A percentile compares a stretch with the other conserved stretches of the same genome.
Conservation (phyloP, 306 rosid genomes). For the Urtica urens region DNA sequence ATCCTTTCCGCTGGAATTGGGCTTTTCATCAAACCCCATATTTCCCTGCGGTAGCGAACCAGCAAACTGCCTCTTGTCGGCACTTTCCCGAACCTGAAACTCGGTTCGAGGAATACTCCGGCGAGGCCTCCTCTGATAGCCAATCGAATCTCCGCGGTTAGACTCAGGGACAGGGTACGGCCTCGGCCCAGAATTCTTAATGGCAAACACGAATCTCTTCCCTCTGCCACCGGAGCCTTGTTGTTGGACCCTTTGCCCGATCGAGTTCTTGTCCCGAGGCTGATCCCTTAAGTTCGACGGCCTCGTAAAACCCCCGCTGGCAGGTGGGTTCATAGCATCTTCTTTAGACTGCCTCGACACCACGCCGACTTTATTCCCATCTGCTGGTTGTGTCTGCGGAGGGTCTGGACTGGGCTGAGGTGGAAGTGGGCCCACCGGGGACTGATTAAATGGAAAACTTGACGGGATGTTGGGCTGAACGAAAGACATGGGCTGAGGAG, state of each 20-base stretch:
- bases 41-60: slow-evolving; percentile 34
- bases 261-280: slow-evolving; percentile 35
- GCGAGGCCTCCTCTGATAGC: slow-evolving; percentile 55
- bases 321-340: slow-evolving; percentile 10
- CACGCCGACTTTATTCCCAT: slow-evolving; percentile 33
- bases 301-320: slow-evolving; percentile 34
- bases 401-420: slow-evolving; percentile 44
- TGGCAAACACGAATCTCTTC: slow-evolving; percentile 46
- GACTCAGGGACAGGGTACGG: slow-evolving; percentile 40
- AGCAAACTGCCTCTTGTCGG: slow-evolving; percentile 44
- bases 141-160: slow-evolving; percentile 35
- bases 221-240: slow-evolving; percentile 57
- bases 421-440: slow-evolving; percentile 40
- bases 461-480: slow-evolving; percentile 57
- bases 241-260: slow-evolving; percentile 36
- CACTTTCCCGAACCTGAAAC: slow-evolving; percentile 68
- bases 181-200: slow-evolving; percentile 53
- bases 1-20: slow-evolving; percentile 38
- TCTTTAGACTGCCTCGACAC: slow-evolving; percentile 30
- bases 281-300: too few species aligned
- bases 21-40: slow-evolving; percentile 33
- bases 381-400: slow-evolving; percentile 30
- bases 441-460: slow-evolving; percentile 44
- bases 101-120: slow-evolving; percentile 61
- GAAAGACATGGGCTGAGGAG: slow-evolving; percentile 69